A percentile compares a stretch with the other conserved stretches of the same genome.
These are phyloP conservation scores for Fusarium torulosum DNA, from an alignment of 2,329 filamentous ascomycete genomes.

Conservation along the genomic window DNA sequence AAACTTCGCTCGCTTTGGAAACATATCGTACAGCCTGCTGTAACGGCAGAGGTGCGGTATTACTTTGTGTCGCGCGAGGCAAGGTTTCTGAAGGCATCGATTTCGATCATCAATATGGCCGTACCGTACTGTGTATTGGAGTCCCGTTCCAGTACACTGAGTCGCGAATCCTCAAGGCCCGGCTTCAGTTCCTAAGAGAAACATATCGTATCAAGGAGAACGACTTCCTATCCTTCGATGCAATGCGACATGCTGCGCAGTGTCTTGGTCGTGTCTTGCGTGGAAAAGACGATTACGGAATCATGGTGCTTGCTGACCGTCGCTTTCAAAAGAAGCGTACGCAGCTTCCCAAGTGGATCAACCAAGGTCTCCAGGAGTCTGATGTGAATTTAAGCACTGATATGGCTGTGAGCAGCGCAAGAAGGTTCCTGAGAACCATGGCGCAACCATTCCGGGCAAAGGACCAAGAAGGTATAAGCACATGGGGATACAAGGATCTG, in stretches of 20 bases:
- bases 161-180: slow-evolving; percentile 93
- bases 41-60: slow-evolving; percentile 92
- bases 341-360: slow-evolving; percentile 98
- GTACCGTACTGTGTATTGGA: slow-evolving; percentile 94
- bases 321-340: slow-evolving; percentile 91
- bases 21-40: slow-evolving; percentile 98
- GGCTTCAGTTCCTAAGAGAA: slow-evolving; percentile 95
- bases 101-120: slow-evolving; percentile 98
- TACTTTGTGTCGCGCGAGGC: slow-evolving; percentile 94
- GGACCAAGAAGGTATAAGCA: slow-evolving; percentile 92
- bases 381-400: slow-evolving; percentile 94
- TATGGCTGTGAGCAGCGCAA: slow-evolving; percentile 90
- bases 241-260: slow-evolving; percentile 98
- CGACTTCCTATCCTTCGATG: slow-evolving; percentile 98
- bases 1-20: slow-evolving; percentile 94
- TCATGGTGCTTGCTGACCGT: slow-evolving; percentile 97
- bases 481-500: slow-evolving; percentile 87
- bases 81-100: slow-evolving; percentile 99
- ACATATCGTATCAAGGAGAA: slow-evolving; percentile 97
- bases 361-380: slow-evolving; percentile 84
- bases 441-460: slow-evolving; percentile 86
- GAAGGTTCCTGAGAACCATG: slow-evolving; percentile 91
- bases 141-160: slow-evolving; percentile 99
- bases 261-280: slow-evolving; percentile 93
- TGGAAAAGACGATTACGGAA: slow-evolving; percentile 99